Percentiles rank a stretch among this genome's conserved stretches.
These are phyloP conservation scores for Gaertneriomyces sp. DNA, from an alignment of 192 early-diverging fungal species.

Conservation along the genomic window DNA sequence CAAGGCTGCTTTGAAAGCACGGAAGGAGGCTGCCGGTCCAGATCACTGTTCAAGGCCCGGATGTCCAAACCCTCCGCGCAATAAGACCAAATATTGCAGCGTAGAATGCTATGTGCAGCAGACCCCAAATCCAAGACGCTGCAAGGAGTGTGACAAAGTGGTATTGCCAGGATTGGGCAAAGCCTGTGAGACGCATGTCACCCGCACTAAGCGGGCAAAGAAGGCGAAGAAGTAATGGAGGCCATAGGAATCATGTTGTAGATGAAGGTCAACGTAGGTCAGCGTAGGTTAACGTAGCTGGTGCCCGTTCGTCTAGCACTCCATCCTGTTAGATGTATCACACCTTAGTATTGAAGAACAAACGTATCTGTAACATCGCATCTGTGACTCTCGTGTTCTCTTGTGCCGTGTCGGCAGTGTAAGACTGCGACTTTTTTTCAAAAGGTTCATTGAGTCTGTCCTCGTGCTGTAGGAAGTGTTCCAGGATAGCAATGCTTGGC, in stretches of 20 bases:
- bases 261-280: neutral
- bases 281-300: too few species aligned
- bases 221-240: neutral
- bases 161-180: neutral
- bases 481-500: too few species aligned
- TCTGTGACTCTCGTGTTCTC: too few species aligned
- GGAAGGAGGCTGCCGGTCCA: neutral
- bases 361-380: too few species aligned
- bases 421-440: too few species aligned
- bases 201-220: neutral
- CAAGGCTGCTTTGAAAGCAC: neutral
- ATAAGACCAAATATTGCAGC: neutral
- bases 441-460: too few species aligned
- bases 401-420: too few species aligned
- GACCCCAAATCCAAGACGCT: neutral
- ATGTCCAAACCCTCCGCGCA: neutral
- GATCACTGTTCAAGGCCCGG: neutral
- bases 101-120: neutral
- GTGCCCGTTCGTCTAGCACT: too few species aligned
- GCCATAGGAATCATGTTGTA: neutral
- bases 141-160: neutral
- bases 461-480: too few species aligned
- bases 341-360: too few species aligned
- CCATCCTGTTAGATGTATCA: too few species aligned
- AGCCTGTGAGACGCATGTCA: conserved; percentile 1